A percentile compares a stretch with the other conserved stretches of the same genome.
These are phyloP conservation scores for Lophiostoma macrostomum DNA, from an alignment of 495 filamentous ascomycete species.

Conservation along the genomic window DNA sequence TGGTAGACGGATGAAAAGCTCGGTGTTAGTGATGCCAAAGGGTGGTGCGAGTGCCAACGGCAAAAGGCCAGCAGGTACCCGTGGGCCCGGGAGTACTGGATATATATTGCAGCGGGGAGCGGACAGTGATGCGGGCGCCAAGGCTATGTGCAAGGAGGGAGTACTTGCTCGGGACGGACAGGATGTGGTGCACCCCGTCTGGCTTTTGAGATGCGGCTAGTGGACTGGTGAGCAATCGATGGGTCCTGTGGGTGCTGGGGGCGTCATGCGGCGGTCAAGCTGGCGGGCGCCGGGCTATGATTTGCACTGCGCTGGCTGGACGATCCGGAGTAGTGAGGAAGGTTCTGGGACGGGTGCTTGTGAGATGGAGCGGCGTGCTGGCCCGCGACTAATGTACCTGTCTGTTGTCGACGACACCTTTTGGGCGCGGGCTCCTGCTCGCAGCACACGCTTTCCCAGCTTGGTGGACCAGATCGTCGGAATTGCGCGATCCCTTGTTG, in stretches of 20 bases:
- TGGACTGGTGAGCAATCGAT: no score
- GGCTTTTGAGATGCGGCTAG: conserved; percentile 29
- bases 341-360: conserved; percentile 2
- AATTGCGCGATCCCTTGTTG: conserved; percentile 27
- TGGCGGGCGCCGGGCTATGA: conserved; percentile 5
- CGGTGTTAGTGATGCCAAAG: no score
- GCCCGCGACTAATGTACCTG: conserved; percentile 31
- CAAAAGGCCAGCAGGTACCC: conserved; percentile 1
- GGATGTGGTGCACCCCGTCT: conserved; percentile 17
- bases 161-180: conserved; percentile 21
- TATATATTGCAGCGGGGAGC: conserved; percentile 11
- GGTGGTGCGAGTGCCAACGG: conserved; percentile 10
- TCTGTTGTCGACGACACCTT: conserved; percentile 18
- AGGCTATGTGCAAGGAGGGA: conserved; percentile 19
- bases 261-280: conserved; percentile 18
- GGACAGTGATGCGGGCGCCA: conserved; percentile 15
- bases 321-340: conserved; percentile 26
- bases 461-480: conserved; percentile 31
- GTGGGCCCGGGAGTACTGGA: conserved; percentile 15
- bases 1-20: no score
- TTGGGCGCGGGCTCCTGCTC: conserved; percentile 15
- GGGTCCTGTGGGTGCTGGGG: conserved; percentile 11
- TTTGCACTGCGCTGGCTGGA: conserved; percentile 24
- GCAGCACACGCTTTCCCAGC: conserved; percentile 25
- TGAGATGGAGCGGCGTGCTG: conserved; percentile 6